Evolutionary conservation across 2,329 filamentous ascomycete genomes (phyloP).

Genomic region (Graphiopsis chlorocephala): DNA sequence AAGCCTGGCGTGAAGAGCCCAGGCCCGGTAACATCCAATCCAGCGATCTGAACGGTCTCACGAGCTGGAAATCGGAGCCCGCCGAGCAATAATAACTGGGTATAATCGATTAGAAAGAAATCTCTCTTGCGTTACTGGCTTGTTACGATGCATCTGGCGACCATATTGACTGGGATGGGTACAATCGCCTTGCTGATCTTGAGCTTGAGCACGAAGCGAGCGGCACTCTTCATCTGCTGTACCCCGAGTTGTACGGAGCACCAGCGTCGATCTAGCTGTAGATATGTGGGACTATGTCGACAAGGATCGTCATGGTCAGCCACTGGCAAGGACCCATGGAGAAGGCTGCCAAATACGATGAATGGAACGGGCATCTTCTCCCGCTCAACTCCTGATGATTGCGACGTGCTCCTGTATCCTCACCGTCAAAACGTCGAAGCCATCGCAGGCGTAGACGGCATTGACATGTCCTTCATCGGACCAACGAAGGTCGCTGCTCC

Average conservation of each 20-base stretch:
- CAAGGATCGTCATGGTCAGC: neutral
- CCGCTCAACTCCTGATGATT: too few relatives aligned
- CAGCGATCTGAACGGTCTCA: too few relatives aligned
- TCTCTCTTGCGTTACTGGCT: neutral
- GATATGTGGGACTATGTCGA: neutral
- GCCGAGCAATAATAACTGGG: neutral
- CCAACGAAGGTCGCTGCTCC: neutral
- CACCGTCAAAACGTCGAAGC: neutral
- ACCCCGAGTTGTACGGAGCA: neutral
- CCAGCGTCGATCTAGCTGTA: neutral
- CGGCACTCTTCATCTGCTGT: neutral
- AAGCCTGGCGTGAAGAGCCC: too few relatives aligned
- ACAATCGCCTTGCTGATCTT: neutral
- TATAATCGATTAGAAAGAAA: neutral
- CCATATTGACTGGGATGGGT: neutral
- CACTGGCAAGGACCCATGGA: neutral
- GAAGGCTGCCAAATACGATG: neutral
- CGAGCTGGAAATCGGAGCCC: neutral
- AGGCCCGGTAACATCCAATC: too few relatives aligned
- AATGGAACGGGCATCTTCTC: neutral
- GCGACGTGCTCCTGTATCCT: too few relatives aligned
- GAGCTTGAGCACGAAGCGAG: neutral
- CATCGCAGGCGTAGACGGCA: neutral
- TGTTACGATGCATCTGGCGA: neutral
- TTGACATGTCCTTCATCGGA: neutral